These are phyloP conservation scores for Thermothelomyces thermophilus DNA, from an alignment of 2,329 filamentous ascomycete species.

Conservation along the genomic window DNA sequence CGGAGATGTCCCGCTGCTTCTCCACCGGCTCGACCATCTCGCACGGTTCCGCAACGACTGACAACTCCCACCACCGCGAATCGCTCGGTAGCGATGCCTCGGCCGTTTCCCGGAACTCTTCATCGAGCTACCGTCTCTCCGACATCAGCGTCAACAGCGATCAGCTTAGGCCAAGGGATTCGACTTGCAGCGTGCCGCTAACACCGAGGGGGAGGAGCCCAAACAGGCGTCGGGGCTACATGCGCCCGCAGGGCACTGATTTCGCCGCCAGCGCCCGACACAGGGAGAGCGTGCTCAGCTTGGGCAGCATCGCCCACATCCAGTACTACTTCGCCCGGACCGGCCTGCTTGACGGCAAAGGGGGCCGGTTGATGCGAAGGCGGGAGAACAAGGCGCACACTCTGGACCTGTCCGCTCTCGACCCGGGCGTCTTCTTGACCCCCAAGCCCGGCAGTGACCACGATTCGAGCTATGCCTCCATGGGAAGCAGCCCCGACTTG, in stretches of 20 bases:
- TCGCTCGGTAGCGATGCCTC: slow-evolving; percentile 46
- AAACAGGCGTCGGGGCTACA: slow-evolving; percentile 67
- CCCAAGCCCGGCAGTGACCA: slow-evolving; percentile 38
- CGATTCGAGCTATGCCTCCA: slow-evolving; percentile 55
- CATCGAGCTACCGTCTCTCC: slow-evolving; percentile 48
- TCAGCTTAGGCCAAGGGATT: slow-evolving; percentile 36
- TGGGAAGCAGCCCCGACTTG: slow-evolving; percentile 53
- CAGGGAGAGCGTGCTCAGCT: slow-evolving; percentile 88
- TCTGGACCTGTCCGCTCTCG: slow-evolving; percentile 51
- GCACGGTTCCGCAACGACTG: slow-evolving; percentile 44
- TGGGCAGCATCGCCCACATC: slow-evolving; percentile 93
- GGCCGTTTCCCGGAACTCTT: slow-evolving; percentile 57
- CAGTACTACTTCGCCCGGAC: slow-evolving; percentile 98
- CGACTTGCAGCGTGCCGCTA: slow-evolving; percentile 37
- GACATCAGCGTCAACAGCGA: slow-evolving; percentile 33
- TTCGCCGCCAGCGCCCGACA: slow-evolving; percentile 88
- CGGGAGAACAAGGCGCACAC: slow-evolving; percentile 48
- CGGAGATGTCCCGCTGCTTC: slow-evolving; percentile 55
- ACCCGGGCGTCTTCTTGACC: slow-evolving; percentile 34
- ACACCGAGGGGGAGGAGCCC: slow-evolving; percentile 21
- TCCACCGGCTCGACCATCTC: slow-evolving; percentile 58
- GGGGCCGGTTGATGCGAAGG: slow-evolving; percentile 73
- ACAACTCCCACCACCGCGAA: slow-evolving; percentile 41
- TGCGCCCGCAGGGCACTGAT: slow-evolving; percentile 77
- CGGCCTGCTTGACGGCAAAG: slow-evolving; percentile 87